These are phyloP conservation scores for Limtongia smithiae DNA, from an alignment of 805 yeast species.

Conservation along the genomic window DNA sequence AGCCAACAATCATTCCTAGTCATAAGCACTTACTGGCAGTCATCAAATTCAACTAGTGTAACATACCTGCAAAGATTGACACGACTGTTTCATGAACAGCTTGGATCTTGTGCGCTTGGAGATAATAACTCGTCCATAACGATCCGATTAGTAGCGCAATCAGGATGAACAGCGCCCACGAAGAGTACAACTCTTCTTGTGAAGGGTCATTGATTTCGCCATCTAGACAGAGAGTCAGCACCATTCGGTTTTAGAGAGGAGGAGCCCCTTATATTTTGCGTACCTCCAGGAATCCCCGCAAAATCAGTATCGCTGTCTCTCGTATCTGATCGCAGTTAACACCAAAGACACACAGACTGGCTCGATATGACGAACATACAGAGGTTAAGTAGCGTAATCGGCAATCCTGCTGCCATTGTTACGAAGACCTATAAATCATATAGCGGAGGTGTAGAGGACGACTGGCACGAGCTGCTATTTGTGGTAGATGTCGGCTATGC, in stretches of 20 bases:
- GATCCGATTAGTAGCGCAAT: constrained; percentile 78
- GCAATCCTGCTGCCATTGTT: background rate
- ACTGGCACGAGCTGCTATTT: no score
- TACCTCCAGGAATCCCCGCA: constrained; percentile 24
- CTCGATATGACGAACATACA: background rate
- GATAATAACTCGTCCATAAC: constrained; percentile 89
- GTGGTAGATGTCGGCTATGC: no score
- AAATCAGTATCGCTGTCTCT: constrained; percentile 24
- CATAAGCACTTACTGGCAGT: background rate
- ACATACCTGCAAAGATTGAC: constrained; percentile 93
- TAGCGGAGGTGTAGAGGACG: no score
- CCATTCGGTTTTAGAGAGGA: background rate
- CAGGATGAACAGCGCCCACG: constrained; percentile 94
- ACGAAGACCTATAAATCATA: no score
- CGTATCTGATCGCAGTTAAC: constrained; percentile 8
- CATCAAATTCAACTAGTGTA: background rate
- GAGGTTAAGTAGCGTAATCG: background rate
- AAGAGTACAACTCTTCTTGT: constrained; percentile 90
- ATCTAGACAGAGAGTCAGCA: background rate
- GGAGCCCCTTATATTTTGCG: background rate
- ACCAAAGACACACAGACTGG: background rate
- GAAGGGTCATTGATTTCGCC: constrained; percentile 56
- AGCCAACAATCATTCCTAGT: constrained; percentile 60
- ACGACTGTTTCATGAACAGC: constrained; percentile 97
- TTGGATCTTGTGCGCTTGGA: constrained; percentile 85